Conservation (phyloP, 1,139 yeast species). For the Yamadazyma trypodendri region DNA sequence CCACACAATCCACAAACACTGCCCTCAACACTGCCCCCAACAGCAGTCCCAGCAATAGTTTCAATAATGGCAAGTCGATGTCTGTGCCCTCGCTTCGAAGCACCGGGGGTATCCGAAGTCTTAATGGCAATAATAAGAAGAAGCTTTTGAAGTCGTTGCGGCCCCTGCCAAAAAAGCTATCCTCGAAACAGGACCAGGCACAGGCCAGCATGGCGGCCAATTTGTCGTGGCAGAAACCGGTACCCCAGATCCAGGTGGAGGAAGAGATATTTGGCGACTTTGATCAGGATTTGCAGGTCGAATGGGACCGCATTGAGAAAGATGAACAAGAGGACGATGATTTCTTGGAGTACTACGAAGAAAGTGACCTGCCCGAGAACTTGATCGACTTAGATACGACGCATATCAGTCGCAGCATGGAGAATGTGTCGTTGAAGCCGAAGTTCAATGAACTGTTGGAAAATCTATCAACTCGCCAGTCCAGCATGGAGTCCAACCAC, state of each 20-base stretch:
- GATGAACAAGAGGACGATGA: background rate
- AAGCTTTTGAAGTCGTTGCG: slow-evolving; percentile 35
- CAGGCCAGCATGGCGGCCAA: slow-evolving; percentile 49
- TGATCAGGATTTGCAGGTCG: slow-evolving; percentile 37
- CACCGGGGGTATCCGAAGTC: slow-evolving; percentile 12
- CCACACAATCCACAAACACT: too few species aligned
- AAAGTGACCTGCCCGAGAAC: slow-evolving; percentile 15
- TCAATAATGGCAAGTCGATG: slow-evolving; percentile 9
- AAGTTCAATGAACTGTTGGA: too few species aligned
- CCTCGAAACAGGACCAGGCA: slow-evolving; percentile 15
- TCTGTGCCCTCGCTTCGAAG: slow-evolving; percentile 31
- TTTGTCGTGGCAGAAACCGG: slow-evolving; percentile 31
- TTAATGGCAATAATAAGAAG: slow-evolving; percentile 8
- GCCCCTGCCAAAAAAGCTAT: slow-evolving; percentile 14
- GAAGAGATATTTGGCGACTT: slow-evolving; percentile 43
- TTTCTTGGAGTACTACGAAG: slow-evolving; percentile 2
- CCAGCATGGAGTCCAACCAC: too few species aligned
- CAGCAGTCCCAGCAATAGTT: slow-evolving; percentile 1
- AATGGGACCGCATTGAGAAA: slow-evolving; percentile 29
- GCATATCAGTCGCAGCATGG: slow-evolving; percentile 18
- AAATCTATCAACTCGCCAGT: too few species aligned
- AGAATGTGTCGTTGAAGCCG: slow-evolving; percentile 15
- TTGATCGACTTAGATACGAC: slow-evolving; percentile 38
- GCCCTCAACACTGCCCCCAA: too few species aligned
- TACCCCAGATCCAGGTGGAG: slow-evolving; percentile 10